A percentile compares a stretch with the other conserved stretches of the same genome.
phyloP scores from a whole-genome alignment of 2,329 filamentous ascomycete species.

The Ascomycota sp. region DNA sequence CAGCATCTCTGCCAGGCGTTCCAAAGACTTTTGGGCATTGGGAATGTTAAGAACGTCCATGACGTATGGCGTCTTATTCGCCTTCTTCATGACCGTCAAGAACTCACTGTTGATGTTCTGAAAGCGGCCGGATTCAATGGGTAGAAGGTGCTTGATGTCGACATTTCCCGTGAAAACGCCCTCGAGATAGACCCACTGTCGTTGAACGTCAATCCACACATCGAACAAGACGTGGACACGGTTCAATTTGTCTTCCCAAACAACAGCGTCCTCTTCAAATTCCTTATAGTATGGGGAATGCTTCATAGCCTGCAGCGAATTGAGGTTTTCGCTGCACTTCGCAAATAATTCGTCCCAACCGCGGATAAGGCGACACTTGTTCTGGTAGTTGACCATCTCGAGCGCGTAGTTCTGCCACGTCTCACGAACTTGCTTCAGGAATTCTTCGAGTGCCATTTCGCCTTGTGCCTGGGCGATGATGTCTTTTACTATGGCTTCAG shows the following conservation, averaged over 20 bases:
- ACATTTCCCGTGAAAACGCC: conserved; percentile 97
- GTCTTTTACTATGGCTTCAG: conserved; percentile 69
- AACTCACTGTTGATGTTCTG: conserved; percentile 99
- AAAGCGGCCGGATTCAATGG: conserved; percentile 88
- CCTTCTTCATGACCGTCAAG: conserved; percentile 97
- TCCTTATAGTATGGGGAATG: conserved; percentile 99
- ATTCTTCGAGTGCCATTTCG: conserved; percentile 95
- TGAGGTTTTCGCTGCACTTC: conserved; percentile 94
- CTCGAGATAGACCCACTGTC: conserved; percentile 98
- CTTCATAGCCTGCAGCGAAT: conserved; percentile 93
- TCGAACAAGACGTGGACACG: conserved; percentile 93
- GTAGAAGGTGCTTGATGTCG: conserved; percentile 93
- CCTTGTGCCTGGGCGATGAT: conserved; percentile 92
- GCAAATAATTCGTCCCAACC: conserved; percentile 97
- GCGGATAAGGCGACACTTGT: conserved; percentile 88
- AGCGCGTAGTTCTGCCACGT: conserved; percentile 90
- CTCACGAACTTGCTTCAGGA: conserved; percentile 85
- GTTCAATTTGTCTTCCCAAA: conserved; percentile 96
- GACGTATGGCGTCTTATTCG: conserved; percentile 86
- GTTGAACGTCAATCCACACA: conserved; percentile 99
- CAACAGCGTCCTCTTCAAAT: conserved; percentile 88
- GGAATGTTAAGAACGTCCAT: conserved; percentile 90
- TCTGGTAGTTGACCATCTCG: conserved; percentile 91
- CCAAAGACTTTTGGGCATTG: conserved; percentile 84
- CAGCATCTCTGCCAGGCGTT: conserved; percentile 83